Conservation (phyloP, 2,329 filamentous ascomycete species). For the Trichoderma afroharzianum region DNA sequence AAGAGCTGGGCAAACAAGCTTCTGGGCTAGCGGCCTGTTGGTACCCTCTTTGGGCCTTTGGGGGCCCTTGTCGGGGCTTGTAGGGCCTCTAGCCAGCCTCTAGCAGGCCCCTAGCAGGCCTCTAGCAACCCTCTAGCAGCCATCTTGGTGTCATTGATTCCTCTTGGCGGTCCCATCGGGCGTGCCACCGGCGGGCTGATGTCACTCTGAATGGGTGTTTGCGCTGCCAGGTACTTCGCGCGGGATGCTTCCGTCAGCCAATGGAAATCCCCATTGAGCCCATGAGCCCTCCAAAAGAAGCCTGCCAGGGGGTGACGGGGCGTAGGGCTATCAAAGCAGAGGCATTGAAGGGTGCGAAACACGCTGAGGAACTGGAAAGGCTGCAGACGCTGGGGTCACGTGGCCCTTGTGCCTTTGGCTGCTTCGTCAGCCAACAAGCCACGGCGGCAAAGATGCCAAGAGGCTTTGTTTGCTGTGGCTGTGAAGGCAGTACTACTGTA, state of each 20-base stretch:
- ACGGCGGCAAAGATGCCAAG: background rate
- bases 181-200: background rate
- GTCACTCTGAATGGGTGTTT: background rate
- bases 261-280: background rate
- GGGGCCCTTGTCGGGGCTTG: background rate
- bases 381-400: background rate
- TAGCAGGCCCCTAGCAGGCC: background rate
- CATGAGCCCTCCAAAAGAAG: conserved; percentile 14
- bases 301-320: background rate
- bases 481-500: background rate
- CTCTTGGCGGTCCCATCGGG: background rate
- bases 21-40: background rate
- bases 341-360: background rate
- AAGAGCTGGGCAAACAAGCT: conserved; percentile 12
- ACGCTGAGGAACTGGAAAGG: background rate
- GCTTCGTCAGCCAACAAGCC: background rate
- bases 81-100: background rate
- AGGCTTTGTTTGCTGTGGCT: conserved; percentile 3
- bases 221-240: conserved; percentile 10
- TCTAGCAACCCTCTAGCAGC: background rate
- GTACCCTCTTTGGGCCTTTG: background rate
- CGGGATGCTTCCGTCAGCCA: background rate
- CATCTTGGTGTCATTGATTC: background rate
- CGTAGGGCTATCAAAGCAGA: background rate
- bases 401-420: background rate